phyloP scores from a whole-genome alignment of 306 rosid genomes.

The Acmispon strigosus region DNA sequence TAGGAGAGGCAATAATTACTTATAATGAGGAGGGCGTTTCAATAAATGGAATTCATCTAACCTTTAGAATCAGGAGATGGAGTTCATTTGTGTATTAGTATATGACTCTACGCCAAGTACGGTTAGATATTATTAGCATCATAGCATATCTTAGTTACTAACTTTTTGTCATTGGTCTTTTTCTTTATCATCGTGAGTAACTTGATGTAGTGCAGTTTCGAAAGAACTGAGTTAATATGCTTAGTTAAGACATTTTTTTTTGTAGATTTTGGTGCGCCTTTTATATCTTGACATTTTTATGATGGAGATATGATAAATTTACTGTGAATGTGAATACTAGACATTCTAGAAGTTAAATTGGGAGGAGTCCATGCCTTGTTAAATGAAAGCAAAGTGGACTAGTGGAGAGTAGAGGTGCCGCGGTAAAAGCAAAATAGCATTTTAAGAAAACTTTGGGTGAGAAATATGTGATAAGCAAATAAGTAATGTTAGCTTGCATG shows the following conservation, averaged over 20 bases:
- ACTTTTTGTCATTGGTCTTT: background rate
- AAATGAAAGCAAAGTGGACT: too few relatives aligned
- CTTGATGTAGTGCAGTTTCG: background rate
- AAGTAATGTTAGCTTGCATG: background rate
- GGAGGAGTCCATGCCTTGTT: background rate
- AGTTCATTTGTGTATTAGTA: background rate
- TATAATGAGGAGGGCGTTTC: background rate
- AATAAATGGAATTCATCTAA: background rate
- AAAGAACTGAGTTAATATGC: background rate
- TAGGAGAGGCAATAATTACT: slow-evolving; percentile 6
- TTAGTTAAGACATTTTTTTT: background rate
- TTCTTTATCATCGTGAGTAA: background rate
- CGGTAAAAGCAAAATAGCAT: too few relatives aligned
- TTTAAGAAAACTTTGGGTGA: too few relatives aligned
- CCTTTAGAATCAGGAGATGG: background rate
- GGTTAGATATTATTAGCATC: background rate
- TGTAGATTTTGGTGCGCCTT: background rate
- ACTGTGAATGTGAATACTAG: background rate
- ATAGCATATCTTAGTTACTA: background rate
- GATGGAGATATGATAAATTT: background rate
- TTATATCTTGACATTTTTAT: background rate
- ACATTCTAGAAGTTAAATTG: background rate
- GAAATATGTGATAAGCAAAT: too few relatives aligned
- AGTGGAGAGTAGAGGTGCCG: too few relatives aligned
- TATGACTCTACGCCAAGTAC: background rate